These are phyloP conservation scores for Mortierella sp. DNA, from an alignment of 371 early-diverging fungal species.

Conservation along the genomic window DNA sequence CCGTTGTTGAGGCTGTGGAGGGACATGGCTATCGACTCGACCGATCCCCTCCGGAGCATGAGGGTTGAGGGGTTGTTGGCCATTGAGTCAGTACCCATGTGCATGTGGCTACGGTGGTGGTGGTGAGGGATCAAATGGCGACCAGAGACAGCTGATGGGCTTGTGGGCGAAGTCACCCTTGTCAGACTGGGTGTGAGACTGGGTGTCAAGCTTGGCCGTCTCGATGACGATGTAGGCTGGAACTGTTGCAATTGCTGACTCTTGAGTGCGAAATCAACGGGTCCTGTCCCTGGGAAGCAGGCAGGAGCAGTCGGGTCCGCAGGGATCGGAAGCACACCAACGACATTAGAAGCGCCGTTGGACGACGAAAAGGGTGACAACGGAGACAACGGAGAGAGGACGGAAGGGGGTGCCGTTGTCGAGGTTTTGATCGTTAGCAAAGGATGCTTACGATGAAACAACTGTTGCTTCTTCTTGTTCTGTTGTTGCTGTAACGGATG, in stretches of 20 bases:
- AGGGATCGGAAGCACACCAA: background rate
- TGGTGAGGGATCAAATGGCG: conserved; percentile 26
- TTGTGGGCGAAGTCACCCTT: background rate
- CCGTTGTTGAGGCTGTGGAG: background rate
- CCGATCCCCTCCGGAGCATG: background rate
- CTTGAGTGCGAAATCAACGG: conserved; percentile 29
- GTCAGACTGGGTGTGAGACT: background rate
- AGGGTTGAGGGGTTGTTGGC: background rate
- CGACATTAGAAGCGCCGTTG: background rate
- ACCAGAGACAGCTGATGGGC: background rate
- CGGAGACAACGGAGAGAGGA: background rate
- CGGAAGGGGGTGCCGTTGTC: background rate
- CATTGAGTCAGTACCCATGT: background rate
- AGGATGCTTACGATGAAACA: conserved; percentile 12
- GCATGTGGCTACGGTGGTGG: background rate
- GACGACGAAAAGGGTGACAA: background rate
- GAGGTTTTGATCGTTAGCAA: conserved; percentile 1
- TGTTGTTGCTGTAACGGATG: background rate
- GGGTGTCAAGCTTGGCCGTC: conserved; percentile 15
- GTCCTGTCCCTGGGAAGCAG: conserved; percentile 40
- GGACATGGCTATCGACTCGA: background rate
- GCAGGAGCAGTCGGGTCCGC: conserved; percentile 31
- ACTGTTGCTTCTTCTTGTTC: background rate
- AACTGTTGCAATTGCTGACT: conserved; percentile 33
- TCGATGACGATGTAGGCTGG: conserved; percentile 22